phyloP scores from a whole-genome alignment of 371 early-diverging fungal genomes.

The Basidiobolus meristosporus region DNA sequence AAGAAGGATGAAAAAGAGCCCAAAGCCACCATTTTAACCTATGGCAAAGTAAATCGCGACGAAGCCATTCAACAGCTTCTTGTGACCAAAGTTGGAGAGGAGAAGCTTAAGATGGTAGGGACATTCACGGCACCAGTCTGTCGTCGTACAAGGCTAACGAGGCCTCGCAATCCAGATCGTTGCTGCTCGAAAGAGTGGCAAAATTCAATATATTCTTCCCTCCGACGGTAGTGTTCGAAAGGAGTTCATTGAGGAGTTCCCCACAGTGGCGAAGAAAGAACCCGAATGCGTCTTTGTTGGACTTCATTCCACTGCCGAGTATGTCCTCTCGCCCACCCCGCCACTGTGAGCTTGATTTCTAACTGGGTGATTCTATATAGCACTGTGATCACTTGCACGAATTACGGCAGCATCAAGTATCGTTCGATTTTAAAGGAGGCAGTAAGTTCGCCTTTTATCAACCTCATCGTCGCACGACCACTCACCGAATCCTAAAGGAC shows the following conservation, averaged over 20 bases:
- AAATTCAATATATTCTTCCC: conserved; percentile 25
- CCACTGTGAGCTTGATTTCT: background rate
- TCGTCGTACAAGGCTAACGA: background rate
- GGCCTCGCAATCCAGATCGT: conserved; percentile 13
- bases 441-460: background rate
- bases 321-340: conserved; percentile 2
- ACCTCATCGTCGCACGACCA: background rate
- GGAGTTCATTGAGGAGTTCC: conserved; percentile 19
- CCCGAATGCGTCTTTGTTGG: conserved; percentile 32
- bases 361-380: conserved; percentile 6
- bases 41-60: conserved; percentile 27
- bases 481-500: background rate
- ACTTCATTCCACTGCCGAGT: conserved; percentile 25
- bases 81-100: conserved; percentile 20
- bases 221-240: conserved; percentile 19
- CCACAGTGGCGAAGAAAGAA: conserved; percentile 10
- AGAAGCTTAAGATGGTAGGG: background rate
- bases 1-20: conserved; percentile 7
- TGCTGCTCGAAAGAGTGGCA: conserved; percentile 42
- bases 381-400: conserved; percentile 22
- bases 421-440: background rate
- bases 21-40: conserved; percentile 14
- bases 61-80: conserved; percentile 23
- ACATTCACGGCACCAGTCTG: background rate
- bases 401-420: conserved; percentile 1